Percentiles rank a stretch among this genome's conserved stretches.
Conservation (phyloP, 768 basidiomycete genomes). For the Leccinellum luteum region DNA sequence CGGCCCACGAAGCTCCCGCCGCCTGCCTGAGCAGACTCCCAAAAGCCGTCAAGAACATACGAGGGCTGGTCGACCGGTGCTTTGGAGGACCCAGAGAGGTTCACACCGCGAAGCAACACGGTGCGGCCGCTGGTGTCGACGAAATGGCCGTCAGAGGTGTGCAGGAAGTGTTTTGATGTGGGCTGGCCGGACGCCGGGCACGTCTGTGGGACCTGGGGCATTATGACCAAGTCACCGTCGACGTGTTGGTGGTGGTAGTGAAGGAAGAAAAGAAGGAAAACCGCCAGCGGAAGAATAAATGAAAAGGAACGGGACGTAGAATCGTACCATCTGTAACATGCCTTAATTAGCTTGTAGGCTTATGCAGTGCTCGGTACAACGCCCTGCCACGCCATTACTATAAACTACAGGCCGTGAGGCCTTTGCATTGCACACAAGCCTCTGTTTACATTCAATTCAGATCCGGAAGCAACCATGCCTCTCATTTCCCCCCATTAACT, state of each 20-base stretch:
- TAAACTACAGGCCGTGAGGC: background rate
- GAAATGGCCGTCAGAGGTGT: constrained; percentile 67
- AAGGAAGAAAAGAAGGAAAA: background rate
- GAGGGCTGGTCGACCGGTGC: constrained; percentile 72
- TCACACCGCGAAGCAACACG: constrained; percentile 88
- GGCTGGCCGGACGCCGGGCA: constrained; percentile 20
- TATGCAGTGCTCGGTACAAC: background rate
- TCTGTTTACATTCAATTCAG: constrained; percentile 1
- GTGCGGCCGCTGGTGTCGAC: constrained; percentile 74
- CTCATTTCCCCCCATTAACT: constrained; percentile 2
- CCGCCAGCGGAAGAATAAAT: background rate
- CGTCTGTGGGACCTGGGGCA: constrained; percentile 21
- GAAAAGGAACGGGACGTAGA: background rate
- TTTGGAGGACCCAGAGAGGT: constrained; percentile 88
- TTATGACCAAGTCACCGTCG: constrained; percentile 5
- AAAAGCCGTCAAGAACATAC: constrained; percentile 70
- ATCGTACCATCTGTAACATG: constrained; percentile 21
- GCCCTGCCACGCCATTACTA: background rate
- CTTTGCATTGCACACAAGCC: background rate
- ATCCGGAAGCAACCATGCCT: background rate
- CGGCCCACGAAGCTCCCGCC: constrained; percentile 70
- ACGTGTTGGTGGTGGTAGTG: background rate
- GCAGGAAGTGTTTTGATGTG: constrained; percentile 41
- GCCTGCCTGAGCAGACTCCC: constrained; percentile 73
- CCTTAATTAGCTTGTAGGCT: constrained; percentile 7